Base-by-base conservation (phyloP, 2,329 filamentous ascomycete species). In the Arthrobotrys sinensis region DNA sequence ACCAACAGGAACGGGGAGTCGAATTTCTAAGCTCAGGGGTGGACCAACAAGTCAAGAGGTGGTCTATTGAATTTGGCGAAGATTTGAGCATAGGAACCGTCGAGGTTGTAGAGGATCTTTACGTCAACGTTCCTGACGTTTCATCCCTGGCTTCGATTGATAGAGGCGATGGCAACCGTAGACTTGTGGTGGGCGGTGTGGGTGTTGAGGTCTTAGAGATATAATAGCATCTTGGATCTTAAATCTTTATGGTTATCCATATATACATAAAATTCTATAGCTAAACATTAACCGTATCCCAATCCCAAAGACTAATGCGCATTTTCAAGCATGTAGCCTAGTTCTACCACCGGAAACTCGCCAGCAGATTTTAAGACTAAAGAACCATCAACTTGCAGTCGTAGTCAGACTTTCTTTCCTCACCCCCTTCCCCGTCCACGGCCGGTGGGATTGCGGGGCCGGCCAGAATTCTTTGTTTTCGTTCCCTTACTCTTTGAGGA, bases 21-120 rank as follows among this genome's bases (percentile, higher is more conserved):
- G 64, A 79, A 11, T 73, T 79, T 34, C 24, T 75, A 8, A 75
- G 69, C 16, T 68, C 76, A 3, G 69, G 76, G 11, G 46, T 79
- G 5, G 76, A 79, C 48, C 76, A 79, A 36, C 76, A 75, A 32
- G 76, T 79, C 3, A 79, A 79, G 43, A 66, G 32, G 16, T 79
- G 76, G 76, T 34, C 48, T n/a, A 14, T 75, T 28, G n/a, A 64
- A 12, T 6, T 79, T 32, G 19, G 14, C 12, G 64, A 62, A 6
- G 48, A 66, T 38, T 12, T 68, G 8, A 16, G 32, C 7, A 53
- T 64, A 7, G 40, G 4, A 0, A 36, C 6, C 1, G 28, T 69
- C 14, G 32, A 53, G 7, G 10, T 62, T 48, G 12, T 72, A 3
- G 76, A 75, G 11, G 69, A 79, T 43, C 11, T 69, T 1, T 79